Evolutionary conservation across 2,329 filamentous ascomycete genomes (phyloP).

Genomic region (Cytospora piceae): DNA sequence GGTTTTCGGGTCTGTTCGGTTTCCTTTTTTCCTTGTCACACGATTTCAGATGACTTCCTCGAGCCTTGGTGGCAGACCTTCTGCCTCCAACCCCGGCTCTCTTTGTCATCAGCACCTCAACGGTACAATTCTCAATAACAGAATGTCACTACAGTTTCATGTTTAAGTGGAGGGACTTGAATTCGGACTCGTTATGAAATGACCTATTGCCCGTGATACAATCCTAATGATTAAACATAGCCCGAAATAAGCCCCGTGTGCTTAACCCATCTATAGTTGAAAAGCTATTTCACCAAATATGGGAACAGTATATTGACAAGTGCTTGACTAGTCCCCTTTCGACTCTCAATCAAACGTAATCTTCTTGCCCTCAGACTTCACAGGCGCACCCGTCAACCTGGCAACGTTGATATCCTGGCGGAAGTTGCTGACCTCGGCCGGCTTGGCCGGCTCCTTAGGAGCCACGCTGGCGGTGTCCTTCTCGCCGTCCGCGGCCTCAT

Average conservation of each 20-base stretch:
- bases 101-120: slow-evolving; percentile 18
- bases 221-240: neutral
- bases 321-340: neutral
- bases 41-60: slow-evolving; percentile 16
- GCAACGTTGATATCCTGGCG: slow-evolving; percentile 55
- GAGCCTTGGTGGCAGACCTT: neutral
- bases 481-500: slow-evolving; percentile 76
- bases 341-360: slow-evolving; percentile 70
- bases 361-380: slow-evolving; percentile 79
- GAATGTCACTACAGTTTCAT: slow-evolving; percentile 27
- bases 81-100: slow-evolving; percentile 2
- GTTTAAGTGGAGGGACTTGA: neutral
- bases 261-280: no score
- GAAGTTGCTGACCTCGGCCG: slow-evolving; percentile 41
- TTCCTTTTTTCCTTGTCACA: slow-evolving; percentile 9
- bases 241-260: neutral
- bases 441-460: slow-evolving; percentile 38
- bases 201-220: neutral
- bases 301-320: neutral
- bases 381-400: slow-evolving; percentile 77
- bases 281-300: neutral
- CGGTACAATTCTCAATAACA: slow-evolving; percentile 26
- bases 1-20: slow-evolving; percentile 11
- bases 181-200: neutral
- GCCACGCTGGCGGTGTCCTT: slow-evolving; percentile 11